Percentiles rank a stretch among this genome's conserved stretches.
These are phyloP conservation scores for Cylindrotheca closterium DNA, from an alignment of 108 stramenopile species.

Conservation along the genomic window DNA sequence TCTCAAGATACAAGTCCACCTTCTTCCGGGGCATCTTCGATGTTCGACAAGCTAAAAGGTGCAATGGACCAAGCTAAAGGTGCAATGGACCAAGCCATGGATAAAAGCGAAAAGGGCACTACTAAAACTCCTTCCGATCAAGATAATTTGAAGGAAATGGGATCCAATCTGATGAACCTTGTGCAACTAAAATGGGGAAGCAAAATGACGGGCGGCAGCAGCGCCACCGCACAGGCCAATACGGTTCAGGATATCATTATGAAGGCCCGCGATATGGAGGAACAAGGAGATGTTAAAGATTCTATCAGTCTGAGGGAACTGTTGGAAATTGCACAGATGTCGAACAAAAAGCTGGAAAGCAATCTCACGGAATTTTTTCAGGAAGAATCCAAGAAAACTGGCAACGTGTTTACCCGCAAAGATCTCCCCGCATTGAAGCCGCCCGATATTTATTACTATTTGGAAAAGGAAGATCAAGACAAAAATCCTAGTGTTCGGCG, in stretches of 20 bases:
- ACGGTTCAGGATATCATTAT: slow-evolving; percentile 19
- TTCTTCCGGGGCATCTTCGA: too few species aligned
- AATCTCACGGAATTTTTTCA: slow-evolving; percentile 16
- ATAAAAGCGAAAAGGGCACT: too few species aligned
- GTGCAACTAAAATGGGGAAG: neutral
- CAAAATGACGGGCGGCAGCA: too few species aligned
- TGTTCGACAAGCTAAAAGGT: neutral
- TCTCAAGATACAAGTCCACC: neutral
- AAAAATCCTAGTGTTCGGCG: slow-evolving; percentile 84
- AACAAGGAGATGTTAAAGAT: slow-evolving; percentile 33
- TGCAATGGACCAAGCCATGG: too few species aligned
- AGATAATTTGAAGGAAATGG: slow-evolving; percentile 10
- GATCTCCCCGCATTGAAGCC: slow-evolving; percentile 16
- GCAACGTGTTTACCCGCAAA: too few species aligned
- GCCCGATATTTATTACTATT: slow-evolving; percentile 53
- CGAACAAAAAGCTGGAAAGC: slow-evolving; percentile 8
- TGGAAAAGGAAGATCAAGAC: slow-evolving; percentile 69
- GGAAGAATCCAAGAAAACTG: too few species aligned
- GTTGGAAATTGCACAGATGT: slow-evolving; percentile 7
- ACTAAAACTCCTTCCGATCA: neutral
- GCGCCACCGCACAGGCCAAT: slow-evolving; percentile 4
- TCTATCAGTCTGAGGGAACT: slow-evolving; percentile 19
- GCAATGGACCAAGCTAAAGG: neutral
- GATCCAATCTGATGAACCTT: neutral
- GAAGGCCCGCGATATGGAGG: slow-evolving; percentile 16